These are phyloP conservation scores for Malassezia sympodialis DNA, from an alignment of 1,284 basidiomycete species.

Conservation along the genomic window DNA sequence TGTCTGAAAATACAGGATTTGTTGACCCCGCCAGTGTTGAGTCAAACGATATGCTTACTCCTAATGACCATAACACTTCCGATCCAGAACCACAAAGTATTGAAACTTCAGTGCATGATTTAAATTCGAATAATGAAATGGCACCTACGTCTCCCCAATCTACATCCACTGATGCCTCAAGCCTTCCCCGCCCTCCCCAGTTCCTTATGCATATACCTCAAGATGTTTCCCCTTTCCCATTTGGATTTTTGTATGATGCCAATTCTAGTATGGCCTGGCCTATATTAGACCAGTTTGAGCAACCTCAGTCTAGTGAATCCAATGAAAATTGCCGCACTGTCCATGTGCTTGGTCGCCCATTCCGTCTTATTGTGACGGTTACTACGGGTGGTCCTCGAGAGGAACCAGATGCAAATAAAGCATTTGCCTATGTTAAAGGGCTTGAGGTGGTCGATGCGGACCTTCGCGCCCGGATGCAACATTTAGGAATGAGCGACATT, in stretches of 20 bases:
- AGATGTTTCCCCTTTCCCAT: conserved; percentile 32
- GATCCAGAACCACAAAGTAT: neutral
- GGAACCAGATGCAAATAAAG: conserved; percentile 24
- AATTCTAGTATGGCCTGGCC: conserved; percentile 32
- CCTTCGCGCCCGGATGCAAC: conserved; percentile 37
- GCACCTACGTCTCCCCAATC: neutral
- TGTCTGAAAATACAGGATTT: neutral
- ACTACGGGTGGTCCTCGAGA: conserved; percentile 21
- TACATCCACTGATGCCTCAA: neutral
- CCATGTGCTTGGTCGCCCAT: conserved; percentile 25
- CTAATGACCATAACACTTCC: neutral
- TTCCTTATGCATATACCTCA: conserved; percentile 31
- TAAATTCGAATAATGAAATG: neutral
- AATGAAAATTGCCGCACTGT: neutral
- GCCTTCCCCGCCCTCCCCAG: neutral
- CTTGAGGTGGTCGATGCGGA: conserved; percentile 42
- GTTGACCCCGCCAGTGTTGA: neutral
- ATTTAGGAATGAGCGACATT: conserved; percentile 35
- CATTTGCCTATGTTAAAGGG: conserved; percentile 25
- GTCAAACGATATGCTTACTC: neutral
- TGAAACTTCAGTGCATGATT: neutral
- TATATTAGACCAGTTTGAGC: conserved; percentile 14
- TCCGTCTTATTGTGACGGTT: conserved; percentile 31
- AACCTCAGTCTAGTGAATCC: neutral
- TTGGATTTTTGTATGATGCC: conserved; percentile 37